Conservation (phyloP, 768 basidiomycete genomes). For the Mycena kentingensis region DNA sequence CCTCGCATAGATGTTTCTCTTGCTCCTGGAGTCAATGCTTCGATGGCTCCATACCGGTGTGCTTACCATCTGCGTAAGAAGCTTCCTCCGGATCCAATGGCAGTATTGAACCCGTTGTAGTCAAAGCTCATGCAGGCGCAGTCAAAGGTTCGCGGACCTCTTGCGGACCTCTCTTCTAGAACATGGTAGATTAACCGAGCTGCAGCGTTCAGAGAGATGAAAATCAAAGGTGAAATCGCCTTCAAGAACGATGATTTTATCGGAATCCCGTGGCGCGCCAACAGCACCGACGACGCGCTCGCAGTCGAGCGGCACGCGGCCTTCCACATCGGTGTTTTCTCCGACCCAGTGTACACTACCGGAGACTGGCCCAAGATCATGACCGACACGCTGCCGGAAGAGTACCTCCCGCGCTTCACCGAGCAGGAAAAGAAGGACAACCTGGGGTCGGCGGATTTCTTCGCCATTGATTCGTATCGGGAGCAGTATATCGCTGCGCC, state of each 20-base stretch:
- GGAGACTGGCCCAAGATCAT: conserved; percentile 56
- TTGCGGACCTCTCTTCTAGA: background rate
- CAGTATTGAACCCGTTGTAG: conserved; percentile 25
- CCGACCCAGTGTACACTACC: conserved; percentile 51
- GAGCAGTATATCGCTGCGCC: conserved; percentile 45
- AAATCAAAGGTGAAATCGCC: conserved; percentile 53
- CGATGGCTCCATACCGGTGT: conserved; percentile 48
- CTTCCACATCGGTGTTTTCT: conserved; percentile 52
- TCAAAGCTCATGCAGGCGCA: conserved; percentile 52
- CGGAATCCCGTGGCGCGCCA: conserved; percentile 48
- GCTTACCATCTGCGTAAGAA: conserved; percentile 44
- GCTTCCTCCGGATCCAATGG: background rate
- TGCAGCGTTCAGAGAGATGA: conserved; percentile 47
- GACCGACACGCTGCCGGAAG: conserved; percentile 48
- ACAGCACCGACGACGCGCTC: conserved; percentile 44
- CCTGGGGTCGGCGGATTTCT: conserved; percentile 54
- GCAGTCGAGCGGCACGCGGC: conserved; percentile 53
- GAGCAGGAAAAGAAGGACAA: conserved; percentile 46
- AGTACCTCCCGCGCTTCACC: conserved; percentile 50
- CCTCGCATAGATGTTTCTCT: conserved; percentile 36
- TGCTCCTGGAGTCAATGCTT: conserved; percentile 44
- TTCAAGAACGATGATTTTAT: conserved; percentile 57
- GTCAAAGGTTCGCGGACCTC: conserved; percentile 40
- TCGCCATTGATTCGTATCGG: conserved; percentile 52
- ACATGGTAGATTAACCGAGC: background rate